Percentiles rank a stretch among this genome's conserved stretches.
Conservation (phyloP, 176 grass and related monocot species). For the Paspalum notatum region DNA sequence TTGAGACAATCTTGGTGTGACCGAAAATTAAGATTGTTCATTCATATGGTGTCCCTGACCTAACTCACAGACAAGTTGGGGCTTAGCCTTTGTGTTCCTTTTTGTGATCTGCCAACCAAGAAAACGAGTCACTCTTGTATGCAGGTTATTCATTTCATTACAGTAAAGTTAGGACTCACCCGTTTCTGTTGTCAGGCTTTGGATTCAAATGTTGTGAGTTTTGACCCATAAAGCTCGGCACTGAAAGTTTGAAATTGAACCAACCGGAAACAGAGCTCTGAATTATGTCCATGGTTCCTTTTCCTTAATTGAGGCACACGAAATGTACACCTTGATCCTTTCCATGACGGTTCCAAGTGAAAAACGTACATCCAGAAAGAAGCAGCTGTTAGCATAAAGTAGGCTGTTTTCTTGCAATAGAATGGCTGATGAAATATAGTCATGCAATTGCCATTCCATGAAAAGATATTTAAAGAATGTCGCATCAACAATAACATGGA, state of each 20-base stretch:
- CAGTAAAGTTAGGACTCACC: neutral
- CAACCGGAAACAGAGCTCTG: neutral
- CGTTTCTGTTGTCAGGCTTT: neutral
- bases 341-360: neutral
- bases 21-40: slow-evolving; percentile 71
- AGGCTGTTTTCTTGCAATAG: neutral
- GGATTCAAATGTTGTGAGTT: neutral
- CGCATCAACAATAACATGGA: slow-evolving; percentile 1
- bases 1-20: slow-evolving; percentile 73
- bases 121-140: slow-evolving; percentile 1
- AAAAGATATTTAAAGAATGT: neutral
- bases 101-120: slow-evolving; percentile 40
- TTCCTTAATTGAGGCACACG: neutral
- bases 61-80: slow-evolving; percentile 45
- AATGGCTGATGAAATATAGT: neutral
- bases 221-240: neutral
- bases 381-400: neutral
- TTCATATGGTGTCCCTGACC: slow-evolving; percentile 70
- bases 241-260: neutral
- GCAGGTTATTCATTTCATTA: neutral
- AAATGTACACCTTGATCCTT: neutral
- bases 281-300: neutral
- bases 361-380: neutral
- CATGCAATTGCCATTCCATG: neutral
- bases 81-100: slow-evolving; percentile 42